Evolutionary conservation across 192 early-diverging fungal species (phyloP).

Genomic region (Coemansia asiatica): DNA sequence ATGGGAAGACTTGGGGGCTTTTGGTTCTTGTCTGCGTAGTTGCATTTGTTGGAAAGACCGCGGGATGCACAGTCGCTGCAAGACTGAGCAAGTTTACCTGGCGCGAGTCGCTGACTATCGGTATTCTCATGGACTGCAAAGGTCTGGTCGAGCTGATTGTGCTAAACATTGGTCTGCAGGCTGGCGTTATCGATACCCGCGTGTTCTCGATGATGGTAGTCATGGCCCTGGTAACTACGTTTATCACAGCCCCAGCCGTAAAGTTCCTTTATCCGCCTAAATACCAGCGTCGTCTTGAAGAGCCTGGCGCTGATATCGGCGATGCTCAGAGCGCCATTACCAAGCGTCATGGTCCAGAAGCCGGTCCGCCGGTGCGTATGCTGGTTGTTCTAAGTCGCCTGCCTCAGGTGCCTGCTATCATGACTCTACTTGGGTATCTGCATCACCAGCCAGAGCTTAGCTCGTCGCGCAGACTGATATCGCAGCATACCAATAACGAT

Average conservation of each 20-base stretch:
- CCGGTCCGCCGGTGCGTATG: conserved; percentile 42
- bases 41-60: conserved; percentile 83
- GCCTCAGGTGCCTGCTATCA: conserved; percentile 67
- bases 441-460: conserved; percentile 38
- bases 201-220: conserved; percentile 76
- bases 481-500: conserved; percentile 7
- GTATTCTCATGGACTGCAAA: conserved; percentile 94
- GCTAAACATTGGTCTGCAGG: conserved; percentile 87
- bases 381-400: conserved; percentile 65
- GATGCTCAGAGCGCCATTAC: conserved; percentile 24
- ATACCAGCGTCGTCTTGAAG: conserved; percentile 57
- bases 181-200: conserved; percentile 73
- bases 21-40: conserved; percentile 73
- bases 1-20: conserved; percentile 72
- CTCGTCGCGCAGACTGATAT: conserved; percentile 17
- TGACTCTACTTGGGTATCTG: conserved; percentile 66
- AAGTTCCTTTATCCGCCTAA: conserved; percentile 69
- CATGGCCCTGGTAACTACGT: conserved; percentile 85
- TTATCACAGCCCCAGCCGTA: conserved; percentile 81
- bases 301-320: conserved; percentile 14
- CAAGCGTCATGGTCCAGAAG: conserved; percentile 18
- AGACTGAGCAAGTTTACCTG: conserved; percentile 67
- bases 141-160: conserved; percentile 95
- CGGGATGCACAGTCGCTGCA: conserved; percentile 74
- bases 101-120: conserved; percentile 84